Conservation (phyloP, 2,329 filamentous ascomycete genomes). For the Fusarium sp. region DNA sequence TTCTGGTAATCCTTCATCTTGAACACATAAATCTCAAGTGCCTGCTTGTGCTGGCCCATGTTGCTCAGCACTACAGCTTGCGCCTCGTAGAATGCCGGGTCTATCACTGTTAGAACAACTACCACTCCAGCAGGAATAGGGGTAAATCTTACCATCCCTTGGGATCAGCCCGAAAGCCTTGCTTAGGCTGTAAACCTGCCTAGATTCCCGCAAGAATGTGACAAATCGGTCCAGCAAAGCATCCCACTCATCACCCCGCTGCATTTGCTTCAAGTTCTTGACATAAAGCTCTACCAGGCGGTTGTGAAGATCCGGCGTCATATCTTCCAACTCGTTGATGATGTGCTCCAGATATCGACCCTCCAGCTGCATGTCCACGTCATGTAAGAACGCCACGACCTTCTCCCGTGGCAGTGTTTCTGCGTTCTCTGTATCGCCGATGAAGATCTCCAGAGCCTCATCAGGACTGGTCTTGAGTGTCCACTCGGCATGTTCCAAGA, state of each 20-base stretch:
- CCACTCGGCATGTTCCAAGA: conserved; percentile 93
- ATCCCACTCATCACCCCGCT: conserved; percentile 62
- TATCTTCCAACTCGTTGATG: conserved; percentile 86
- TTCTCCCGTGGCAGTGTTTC: conserved; percentile 84
- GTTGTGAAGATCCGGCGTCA: conserved; percentile 89
- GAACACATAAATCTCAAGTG: conserved; percentile 97
- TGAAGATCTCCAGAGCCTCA: conserved; percentile 90
- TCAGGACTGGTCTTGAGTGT: conserved; percentile 78
- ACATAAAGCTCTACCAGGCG: conserved; percentile 77
- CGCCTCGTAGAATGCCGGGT: conserved; percentile 87
- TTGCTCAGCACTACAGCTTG: conserved; percentile 92
- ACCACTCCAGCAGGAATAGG: background rate
- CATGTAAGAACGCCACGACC: conserved; percentile 79
- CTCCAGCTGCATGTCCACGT: conserved; percentile 77
- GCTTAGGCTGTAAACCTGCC: conserved; percentile 79
- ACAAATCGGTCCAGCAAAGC: conserved; percentile 75
- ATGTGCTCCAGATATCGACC: conserved; percentile 90
- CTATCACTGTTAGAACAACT: conserved; percentile 56
- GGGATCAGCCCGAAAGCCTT: conserved; percentile 83
- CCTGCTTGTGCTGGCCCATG: conserved; percentile 95
- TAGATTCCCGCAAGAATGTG: conserved; percentile 79
- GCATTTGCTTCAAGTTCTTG: conserved; percentile 65
- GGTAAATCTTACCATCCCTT: conserved; percentile 72
- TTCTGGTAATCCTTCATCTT: conserved; percentile 88
- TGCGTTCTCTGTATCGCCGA: conserved; percentile 93